Conservation (phyloP, 371 early-diverging fungal species). For the Coemansia sp. region DNA sequence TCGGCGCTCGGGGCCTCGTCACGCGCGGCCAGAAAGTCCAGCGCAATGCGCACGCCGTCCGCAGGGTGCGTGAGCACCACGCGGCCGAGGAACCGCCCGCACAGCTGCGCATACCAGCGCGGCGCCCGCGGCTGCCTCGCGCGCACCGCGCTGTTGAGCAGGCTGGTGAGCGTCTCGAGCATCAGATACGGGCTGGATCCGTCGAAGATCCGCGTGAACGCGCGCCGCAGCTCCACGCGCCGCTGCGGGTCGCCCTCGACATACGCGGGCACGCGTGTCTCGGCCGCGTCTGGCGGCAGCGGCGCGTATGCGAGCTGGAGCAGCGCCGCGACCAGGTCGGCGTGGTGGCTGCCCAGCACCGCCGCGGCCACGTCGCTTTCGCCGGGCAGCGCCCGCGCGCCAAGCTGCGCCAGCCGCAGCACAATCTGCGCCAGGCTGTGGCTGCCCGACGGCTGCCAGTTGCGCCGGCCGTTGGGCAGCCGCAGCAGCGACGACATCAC, state of each 20-base stretch:
- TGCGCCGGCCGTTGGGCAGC: slow-evolving; percentile 12
- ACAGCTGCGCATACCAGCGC: slow-evolving; percentile 62
- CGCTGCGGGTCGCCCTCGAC: slow-evolving; percentile 12
- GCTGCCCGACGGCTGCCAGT: neutral
- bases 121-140: slow-evolving; percentile 42
- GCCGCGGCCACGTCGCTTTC: slow-evolving; percentile 60
- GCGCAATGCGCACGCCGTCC: slow-evolving; percentile 61
- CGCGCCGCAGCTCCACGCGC: slow-evolving; percentile 45
- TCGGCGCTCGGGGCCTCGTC: slow-evolving; percentile 24
- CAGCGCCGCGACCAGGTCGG: slow-evolving; percentile 67
- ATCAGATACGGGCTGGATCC: slow-evolving; percentile 58
- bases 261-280: slow-evolving; percentile 1
- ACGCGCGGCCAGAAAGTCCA: slow-evolving; percentile 66
- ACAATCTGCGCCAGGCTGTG: neutral
- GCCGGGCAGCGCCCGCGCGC: slow-evolving; percentile 10
- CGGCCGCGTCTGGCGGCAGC: slow-evolving; percentile 30
- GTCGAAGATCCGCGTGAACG: slow-evolving; percentile 56
- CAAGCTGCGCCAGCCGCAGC: slow-evolving; percentile 4
- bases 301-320: slow-evolving; percentile 70
- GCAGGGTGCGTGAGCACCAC: slow-evolving; percentile 57
- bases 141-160: slow-evolving; percentile 57
- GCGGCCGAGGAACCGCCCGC: slow-evolving; percentile 66
- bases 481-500: slow-evolving; percentile 10
- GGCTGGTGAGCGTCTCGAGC: slow-evolving; percentile 63
- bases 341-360: slow-evolving; percentile 57